These are phyloP conservation scores for Chernovozyma aurita DNA, from an alignment of 1,139 yeast species.

Conservation along the genomic window DNA sequence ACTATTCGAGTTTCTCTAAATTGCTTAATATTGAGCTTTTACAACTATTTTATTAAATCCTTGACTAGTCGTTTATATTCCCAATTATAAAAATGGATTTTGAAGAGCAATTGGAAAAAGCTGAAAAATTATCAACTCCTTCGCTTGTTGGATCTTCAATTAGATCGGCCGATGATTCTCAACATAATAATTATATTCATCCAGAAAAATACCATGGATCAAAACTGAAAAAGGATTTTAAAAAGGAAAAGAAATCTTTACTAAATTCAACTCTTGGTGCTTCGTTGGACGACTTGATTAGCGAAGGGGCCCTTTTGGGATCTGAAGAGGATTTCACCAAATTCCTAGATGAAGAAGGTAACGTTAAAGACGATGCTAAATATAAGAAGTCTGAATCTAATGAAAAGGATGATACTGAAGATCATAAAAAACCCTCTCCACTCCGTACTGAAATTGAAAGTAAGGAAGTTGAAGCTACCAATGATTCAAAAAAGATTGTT, in stretches of 20 bases:
- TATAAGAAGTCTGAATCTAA: constrained; percentile 10
- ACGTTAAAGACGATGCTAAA: constrained; percentile 44
- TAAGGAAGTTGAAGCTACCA: neutral
- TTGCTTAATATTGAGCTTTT: too few relatives aligned
- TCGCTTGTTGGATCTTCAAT: constrained; percentile 53
- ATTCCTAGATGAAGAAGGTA: constrained; percentile 49
- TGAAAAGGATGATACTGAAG: neutral
- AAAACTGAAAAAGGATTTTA: constrained; percentile 14
- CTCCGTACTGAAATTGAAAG: neutral
- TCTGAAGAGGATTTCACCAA: constrained; percentile 54
- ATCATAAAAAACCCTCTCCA: neutral
- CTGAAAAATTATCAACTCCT: constrained; percentile 47
- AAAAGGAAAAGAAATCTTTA: constrained; percentile 11
- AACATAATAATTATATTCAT: constrained; percentile 44
- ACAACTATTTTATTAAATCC: too few relatives aligned
- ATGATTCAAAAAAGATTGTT: neutral
- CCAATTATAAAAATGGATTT: constrained; percentile 46
- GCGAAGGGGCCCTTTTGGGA: constrained; percentile 57
- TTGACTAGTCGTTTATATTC: too few relatives aligned
- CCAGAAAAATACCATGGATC: constrained; percentile 35
- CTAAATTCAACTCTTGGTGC: constrained; percentile 27
- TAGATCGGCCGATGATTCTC: constrained; percentile 48
- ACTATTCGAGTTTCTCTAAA: too few relatives aligned
- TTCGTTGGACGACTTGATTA: constrained; percentile 52
- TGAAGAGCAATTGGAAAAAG: constrained; percentile 51